Evolutionary conservation across 108 stramenopile species (phyloP), one percentile per base, ranked within the genome.

Genomic region (Discostella stelligeroides): DNA sequence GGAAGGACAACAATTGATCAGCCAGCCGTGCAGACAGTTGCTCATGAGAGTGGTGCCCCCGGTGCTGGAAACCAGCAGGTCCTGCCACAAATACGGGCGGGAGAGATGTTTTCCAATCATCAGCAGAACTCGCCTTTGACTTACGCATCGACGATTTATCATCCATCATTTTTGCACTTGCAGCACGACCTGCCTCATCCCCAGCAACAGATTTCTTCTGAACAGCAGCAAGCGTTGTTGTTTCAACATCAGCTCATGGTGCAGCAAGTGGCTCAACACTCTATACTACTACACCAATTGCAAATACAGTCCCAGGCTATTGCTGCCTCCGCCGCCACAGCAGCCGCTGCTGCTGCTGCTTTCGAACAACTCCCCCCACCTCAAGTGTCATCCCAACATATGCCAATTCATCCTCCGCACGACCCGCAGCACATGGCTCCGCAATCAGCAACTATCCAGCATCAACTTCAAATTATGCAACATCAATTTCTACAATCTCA

Each of bases 251-350:
- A 17, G 28, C 18, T 63, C 3, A 27, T 43, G 38, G 23, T 30
- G 63, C 63, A 45, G 24, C 63, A 63, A 34, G 18, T 63, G 14
- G 41, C 47, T 4, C 41, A 45, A 21, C 43, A 45, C 13, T 30
- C 41, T 10, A 29, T 45, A 25, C 24, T 63, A 24, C 63, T 39
- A 21, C 62, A 63, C n/a, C n/a, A n/a, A n/a, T n/a, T n/a, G 54
- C 28, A 27, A 30, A 1, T 20, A 15, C 54, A 55, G 54, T 5
- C 29, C 20, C 54, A 55, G 9, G 13, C 43, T 45, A 34, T 34
- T 3, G 34, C 34, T 34, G 34, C 34, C 34, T 34, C 34, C 2
- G 7, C 48, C 7, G 48, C 48, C 7, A 7, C 23, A 6, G 48
- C 48, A 23, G 7, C 48, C 7, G 48, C 48, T 50, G 48, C 23